Conservation (phyloP, 2,329 filamentous ascomycete genomes). For the Exophiala bonariae region DNA sequence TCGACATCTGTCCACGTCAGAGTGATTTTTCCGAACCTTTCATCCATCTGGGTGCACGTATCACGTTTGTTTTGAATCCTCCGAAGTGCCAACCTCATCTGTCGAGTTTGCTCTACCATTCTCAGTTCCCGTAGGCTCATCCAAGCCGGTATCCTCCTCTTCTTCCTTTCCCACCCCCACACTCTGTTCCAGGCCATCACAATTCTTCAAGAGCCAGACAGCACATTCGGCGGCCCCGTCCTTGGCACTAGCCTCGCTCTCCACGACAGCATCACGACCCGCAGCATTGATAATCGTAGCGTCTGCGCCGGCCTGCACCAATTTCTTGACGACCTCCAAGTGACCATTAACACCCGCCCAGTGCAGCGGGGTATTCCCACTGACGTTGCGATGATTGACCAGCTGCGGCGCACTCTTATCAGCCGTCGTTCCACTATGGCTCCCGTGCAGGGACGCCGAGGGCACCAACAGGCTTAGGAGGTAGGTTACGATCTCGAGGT, state of each 20-base stretch:
- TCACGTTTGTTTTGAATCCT: too few species aligned
- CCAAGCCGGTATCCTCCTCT: background rate
- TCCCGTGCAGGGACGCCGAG: background rate
- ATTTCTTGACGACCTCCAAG: constrained; percentile 72
- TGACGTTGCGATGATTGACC: constrained; percentile 64
- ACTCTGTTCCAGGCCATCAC: constrained; percentile 24
- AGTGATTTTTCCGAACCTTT: too few species aligned
- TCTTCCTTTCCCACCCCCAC: constrained; percentile 2
- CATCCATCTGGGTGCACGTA: too few species aligned
- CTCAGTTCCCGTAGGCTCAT: too few species aligned
- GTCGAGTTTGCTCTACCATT: too few species aligned
- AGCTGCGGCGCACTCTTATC: constrained; percentile 17
- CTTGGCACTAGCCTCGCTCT: constrained; percentile 59
- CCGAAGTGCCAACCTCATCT: too few species aligned
- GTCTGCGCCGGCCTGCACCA: constrained; percentile 75
- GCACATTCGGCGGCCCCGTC: constrained; percentile 24
- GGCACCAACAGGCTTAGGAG: constrained; percentile 20
- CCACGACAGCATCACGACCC: constrained; percentile 76
- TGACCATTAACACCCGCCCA: constrained; percentile 93
- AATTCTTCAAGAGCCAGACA: constrained; percentile 30
- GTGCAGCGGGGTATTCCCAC: constrained; percentile 88
- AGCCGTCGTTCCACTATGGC: constrained; percentile 33
- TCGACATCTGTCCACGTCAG: too few species aligned
- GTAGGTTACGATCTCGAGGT: constrained; percentile 61
- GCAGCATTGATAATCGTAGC: constrained; percentile 77